phyloP scores from a whole-genome alignment of 2,329 filamentous ascomycete species.

The Emericellopsis atlantica region DNA sequence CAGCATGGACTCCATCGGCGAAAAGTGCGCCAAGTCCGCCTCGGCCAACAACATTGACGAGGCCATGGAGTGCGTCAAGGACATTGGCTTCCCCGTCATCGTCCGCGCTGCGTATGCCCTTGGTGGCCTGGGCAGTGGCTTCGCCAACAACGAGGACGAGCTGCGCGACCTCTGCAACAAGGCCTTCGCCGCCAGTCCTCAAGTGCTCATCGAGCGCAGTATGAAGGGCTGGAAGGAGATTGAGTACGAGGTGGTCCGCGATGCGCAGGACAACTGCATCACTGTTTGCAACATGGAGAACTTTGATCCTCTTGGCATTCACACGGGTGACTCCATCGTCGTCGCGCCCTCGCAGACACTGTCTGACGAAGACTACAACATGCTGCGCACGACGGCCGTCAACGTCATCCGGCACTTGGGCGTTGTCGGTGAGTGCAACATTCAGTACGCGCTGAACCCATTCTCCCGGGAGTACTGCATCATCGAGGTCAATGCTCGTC shows the following conservation, averaged over 20 bases:
- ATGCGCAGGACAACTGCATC: constrained; percentile 94
- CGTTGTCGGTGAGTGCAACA: constrained; percentile 97
- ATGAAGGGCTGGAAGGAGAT: constrained; percentile 99
- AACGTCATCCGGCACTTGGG: constrained; percentile 96
- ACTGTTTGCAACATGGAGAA: constrained; percentile 99
- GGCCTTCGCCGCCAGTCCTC: constrained; percentile 87
- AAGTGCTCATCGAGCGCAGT: constrained; percentile 91
- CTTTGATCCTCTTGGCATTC: constrained; percentile 95
- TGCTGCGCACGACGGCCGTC: constrained; percentile 92
- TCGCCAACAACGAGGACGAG: constrained; percentile 78
- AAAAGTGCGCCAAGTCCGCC: constrained; percentile 95
- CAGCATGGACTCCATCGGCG: constrained; percentile 96
- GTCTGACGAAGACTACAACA: constrained; percentile 97
- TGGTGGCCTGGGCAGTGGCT: constrained; percentile 88
- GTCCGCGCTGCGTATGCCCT: constrained; percentile 93
- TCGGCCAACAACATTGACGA: constrained; percentile 84
- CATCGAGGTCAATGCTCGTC: constrained; percentile 94
- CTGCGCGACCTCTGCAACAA: constrained; percentile 83
- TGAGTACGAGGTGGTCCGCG: constrained; percentile 95
- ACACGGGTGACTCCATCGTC: constrained; percentile 96
- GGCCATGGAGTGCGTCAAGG: constrained; percentile 74
- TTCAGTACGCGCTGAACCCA: constrained; percentile 94
- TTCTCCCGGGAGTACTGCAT: constrained; percentile 96
- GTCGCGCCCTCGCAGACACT: constrained; percentile 95
- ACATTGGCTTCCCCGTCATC: constrained; percentile 93